phyloP scores from a whole-genome alignment of 768 basidiomycete genomes.

The Exidia glandulosa region DNA sequence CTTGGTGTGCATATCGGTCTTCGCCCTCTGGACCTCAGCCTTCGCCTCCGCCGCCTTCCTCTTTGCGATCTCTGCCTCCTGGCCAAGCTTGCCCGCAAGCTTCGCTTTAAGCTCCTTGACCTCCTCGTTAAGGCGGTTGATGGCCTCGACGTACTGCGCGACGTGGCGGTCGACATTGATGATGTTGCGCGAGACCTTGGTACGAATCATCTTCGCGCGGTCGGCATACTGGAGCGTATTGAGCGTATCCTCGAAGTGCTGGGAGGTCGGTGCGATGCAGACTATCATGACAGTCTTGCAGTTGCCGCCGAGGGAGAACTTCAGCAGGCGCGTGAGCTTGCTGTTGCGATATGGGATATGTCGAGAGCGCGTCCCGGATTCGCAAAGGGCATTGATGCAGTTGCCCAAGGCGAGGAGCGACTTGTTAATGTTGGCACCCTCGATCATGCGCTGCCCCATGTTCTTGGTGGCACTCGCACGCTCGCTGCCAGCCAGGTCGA shows the following conservation, averaged over 20 bases:
- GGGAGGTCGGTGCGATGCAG: conserved; percentile 88
- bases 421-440: conserved; percentile 99
- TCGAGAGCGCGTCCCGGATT: conserved; percentile 75
- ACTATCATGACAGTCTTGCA: conserved; percentile 99
- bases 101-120: conserved; percentile 80
- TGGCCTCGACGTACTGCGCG: conserved; percentile 89
- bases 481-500: conserved; percentile 96
- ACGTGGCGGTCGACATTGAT: conserved; percentile 93
- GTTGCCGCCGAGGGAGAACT: conserved; percentile 96
- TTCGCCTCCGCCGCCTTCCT: conserved; percentile 62
- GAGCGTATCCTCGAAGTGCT: conserved; percentile 96
- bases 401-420: conserved; percentile 94
- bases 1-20: conserved; percentile 59
- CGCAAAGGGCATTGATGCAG: conserved; percentile 97
- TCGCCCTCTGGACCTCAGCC: conserved; percentile 63
- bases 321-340: conserved; percentile 94
- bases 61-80: conserved; percentile 51
- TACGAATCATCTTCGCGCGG: conserved; percentile 96
- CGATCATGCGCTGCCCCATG: conserved; percentile 96
- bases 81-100: conserved; percentile 55
- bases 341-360: conserved; percentile 97
- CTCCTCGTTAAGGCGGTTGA: conserved; percentile 76
- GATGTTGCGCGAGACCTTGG: conserved; percentile 89
- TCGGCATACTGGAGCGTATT: conserved; percentile 98
- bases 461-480: conserved; percentile 92